phyloP scores from a whole-genome alignment of 441 rosid genomes.

The Macaranga tanarius region DNA sequence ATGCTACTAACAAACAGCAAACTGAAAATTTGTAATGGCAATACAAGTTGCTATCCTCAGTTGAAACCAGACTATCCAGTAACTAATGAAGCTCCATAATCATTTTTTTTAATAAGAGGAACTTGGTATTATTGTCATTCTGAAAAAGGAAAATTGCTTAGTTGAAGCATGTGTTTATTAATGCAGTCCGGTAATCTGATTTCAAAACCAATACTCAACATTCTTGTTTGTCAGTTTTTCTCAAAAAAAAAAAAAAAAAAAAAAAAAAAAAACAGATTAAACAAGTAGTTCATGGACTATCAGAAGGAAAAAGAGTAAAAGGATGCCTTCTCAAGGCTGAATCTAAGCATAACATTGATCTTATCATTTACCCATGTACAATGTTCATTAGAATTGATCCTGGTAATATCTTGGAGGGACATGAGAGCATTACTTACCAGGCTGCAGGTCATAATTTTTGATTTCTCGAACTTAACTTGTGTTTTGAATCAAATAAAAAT shows the following conservation, averaged over 20 bases:
- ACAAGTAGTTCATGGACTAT: not conserved
- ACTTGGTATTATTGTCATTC: too few species aligned
- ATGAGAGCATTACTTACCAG: slow-evolving; percentile 18
- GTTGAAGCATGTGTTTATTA: not conserved
- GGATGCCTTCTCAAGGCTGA: not conserved
- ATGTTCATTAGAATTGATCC: not conserved
- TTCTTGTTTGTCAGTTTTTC: not conserved
- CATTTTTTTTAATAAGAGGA: not conserved
- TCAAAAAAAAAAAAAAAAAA: not conserved
- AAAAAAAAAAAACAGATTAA: not conserved
- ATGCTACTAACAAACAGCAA: too few species aligned
- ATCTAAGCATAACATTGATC: not conserved
- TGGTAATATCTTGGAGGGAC: not conserved
- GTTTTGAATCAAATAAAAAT: slow-evolving; percentile 35
- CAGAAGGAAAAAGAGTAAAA: not conserved
- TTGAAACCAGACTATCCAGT: too few species aligned
- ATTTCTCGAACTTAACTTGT: slow-evolving; percentile 27
- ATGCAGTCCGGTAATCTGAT: not conserved
- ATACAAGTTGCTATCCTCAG: too few species aligned
- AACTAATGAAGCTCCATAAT: not conserved
- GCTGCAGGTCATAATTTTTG: slow-evolving; percentile 15
- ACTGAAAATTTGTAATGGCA: too few species aligned
- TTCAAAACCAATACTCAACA: not conserved
- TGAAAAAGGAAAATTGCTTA: not conserved
- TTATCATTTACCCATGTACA: not conserved